Conservation (phyloP, 768 basidiomycete genomes). For the Hygrophorus pudorinus region DNA sequence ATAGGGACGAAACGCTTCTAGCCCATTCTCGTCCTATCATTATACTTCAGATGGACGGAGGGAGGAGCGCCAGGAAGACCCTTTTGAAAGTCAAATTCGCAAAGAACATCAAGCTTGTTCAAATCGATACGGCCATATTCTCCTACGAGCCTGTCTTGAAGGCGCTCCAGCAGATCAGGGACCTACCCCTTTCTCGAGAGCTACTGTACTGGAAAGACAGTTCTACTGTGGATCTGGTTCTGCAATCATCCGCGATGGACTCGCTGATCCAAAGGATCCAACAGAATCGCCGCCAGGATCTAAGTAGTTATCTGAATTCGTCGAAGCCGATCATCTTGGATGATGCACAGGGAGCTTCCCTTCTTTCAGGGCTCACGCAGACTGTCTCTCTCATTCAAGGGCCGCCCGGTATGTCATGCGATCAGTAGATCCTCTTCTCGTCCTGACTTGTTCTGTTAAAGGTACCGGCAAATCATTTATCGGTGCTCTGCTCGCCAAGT, state of each 20-base stretch:
- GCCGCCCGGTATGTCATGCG: slow-evolving; percentile 44
- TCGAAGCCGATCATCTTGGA: slow-evolving; percentile 39
- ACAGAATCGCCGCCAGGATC: slow-evolving; percentile 26
- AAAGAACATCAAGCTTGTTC: slow-evolving; percentile 33
- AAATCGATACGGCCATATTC: slow-evolving; percentile 53
- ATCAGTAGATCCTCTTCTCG: not conserved
- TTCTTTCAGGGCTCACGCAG: slow-evolving; percentile 47
- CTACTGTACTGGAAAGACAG: slow-evolving; percentile 43
- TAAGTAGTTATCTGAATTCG: slow-evolving; percentile 27
- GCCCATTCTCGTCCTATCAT: slow-evolving; percentile 37
- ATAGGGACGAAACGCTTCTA: slow-evolving; percentile 45
- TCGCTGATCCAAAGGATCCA: slow-evolving; percentile 16
- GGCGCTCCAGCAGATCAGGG: slow-evolving; percentile 36
- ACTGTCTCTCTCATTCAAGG: slow-evolving; percentile 57
- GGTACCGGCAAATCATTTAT: slow-evolving; percentile 73
- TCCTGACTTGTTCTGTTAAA: slow-evolving; percentile 13
- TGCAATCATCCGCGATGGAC: slow-evolving; percentile 9
- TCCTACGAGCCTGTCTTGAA: slow-evolving; percentile 54
- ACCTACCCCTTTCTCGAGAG: slow-evolving; percentile 38
- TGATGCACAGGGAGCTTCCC: slow-evolving; percentile 33
- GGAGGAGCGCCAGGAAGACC: slow-evolving; percentile 24
- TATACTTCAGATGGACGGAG: slow-evolving; percentile 42
- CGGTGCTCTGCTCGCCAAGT: slow-evolving; percentile 55
- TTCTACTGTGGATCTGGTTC: slow-evolving; percentile 2
- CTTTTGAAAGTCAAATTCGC: slow-evolving; percentile 30